phyloP scores from a whole-genome alignment of 2,329 filamentous ascomycete genomes.

The Pseudogymnoascus pannorum region DNA sequence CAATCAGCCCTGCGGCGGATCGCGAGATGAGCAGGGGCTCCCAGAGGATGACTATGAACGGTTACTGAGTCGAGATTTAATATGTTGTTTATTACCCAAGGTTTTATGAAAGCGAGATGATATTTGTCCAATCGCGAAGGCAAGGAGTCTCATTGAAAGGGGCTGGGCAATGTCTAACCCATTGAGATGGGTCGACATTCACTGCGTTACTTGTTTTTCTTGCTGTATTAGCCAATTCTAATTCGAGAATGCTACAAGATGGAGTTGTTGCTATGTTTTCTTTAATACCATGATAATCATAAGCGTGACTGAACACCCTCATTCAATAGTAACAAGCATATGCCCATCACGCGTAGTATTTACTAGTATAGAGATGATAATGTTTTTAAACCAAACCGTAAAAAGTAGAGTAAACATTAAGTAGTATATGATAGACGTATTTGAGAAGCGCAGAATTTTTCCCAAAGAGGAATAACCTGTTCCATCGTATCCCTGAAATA shows the following conservation, averaged over 20 bases:
- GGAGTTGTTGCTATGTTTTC: slow-evolving; percentile 4
- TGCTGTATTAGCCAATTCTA: slow-evolving; percentile 32
- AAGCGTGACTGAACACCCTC: neutral
- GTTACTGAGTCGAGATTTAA: slow-evolving; percentile 58
- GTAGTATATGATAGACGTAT: neutral
- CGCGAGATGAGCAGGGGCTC: slow-evolving; percentile 95
- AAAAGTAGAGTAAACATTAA: neutral
- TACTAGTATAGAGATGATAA: neutral
- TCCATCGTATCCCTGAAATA: slow-evolving; percentile 9
- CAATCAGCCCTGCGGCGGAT: slow-evolving; percentile 91
- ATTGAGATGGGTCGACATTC: slow-evolving; percentile 26
- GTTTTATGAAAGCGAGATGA: slow-evolving; percentile 25
- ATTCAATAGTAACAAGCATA: neutral
- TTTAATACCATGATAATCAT: neutral
- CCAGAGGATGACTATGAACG: slow-evolving; percentile 97
- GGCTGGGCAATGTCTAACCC: slow-evolving; percentile 24
- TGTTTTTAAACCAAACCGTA: neutral
- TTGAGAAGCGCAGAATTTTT: neutral
- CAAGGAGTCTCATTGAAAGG: slow-evolving; percentile 25
- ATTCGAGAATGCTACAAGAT: slow-evolving; percentile 14
- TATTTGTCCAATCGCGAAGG: slow-evolving; percentile 28
- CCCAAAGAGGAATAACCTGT: neutral
- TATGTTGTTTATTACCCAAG: slow-evolving; percentile 12
- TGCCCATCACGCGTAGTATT: neutral
- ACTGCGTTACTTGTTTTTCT: slow-evolving; percentile 27